Conservation (phyloP, 1,284 basidiomycete genomes). For the Tilletiopsis washingtonensis region DNA sequence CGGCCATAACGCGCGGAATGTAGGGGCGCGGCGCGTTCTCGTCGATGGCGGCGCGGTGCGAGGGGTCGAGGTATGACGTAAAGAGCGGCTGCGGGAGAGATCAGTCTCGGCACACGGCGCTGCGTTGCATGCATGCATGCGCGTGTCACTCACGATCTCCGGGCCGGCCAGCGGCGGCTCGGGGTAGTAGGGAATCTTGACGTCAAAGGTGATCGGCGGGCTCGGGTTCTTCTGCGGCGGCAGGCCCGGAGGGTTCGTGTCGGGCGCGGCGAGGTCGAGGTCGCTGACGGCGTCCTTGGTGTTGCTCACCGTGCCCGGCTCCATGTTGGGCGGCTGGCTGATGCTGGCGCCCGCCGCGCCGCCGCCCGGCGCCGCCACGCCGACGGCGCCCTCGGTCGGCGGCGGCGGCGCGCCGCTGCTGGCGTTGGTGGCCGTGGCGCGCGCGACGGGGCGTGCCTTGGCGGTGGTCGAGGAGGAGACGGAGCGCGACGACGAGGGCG, state of each 20-base stretch:
- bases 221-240: conserved; percentile 9
- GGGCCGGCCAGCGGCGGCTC: conserved; percentile 1
- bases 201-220: conserved; percentile 5
- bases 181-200: conserved; percentile 11
- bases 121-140: background rate
- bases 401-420: background rate
- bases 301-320: conserved; percentile 9
- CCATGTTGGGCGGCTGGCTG: conserved; percentile 5
- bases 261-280: background rate
- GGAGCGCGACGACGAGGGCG: background rate
- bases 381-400: background rate
- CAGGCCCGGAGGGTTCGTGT: conserved; percentile 10
- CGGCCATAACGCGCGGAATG: conserved; percentile 3
- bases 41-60: background rate
- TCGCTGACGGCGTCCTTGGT: background rate
- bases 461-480: background rate
- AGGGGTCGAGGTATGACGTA: conserved; percentile 8
- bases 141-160: conserved; percentile 6
- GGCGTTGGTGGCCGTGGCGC: background rate
- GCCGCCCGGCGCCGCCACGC: background rate
- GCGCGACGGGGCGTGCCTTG: no score
- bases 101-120: background rate
- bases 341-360: background rate
- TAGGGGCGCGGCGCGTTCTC: background rate
- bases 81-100: conserved; percentile 5